Conservation (phyloP, 257 asterid genomes). For the Solanum gandarillasii region DNA sequence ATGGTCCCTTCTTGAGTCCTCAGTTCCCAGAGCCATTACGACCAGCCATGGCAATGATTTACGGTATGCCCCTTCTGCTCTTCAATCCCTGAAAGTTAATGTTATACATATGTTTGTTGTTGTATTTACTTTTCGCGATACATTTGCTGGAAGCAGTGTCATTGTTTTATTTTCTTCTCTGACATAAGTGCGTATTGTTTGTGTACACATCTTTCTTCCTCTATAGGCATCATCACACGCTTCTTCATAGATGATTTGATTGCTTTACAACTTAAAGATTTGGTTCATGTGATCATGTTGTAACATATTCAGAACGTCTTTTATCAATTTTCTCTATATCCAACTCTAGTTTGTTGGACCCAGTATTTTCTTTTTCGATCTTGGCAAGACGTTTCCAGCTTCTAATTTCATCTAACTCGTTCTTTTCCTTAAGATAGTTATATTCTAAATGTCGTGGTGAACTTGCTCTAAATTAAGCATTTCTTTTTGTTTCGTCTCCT, state of each 20-base stretch:
- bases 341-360: not conserved
- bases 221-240: not conserved
- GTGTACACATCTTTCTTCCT: not conserved
- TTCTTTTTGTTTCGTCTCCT: not conserved
- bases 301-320: not conserved
- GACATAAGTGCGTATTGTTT: not conserved
- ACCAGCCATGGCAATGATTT: not conserved
- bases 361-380: not conserved
- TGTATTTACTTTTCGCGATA: not conserved
- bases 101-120: not conserved
- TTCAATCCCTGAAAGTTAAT: not conserved
- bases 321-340: not conserved
- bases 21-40: slow-evolving; percentile 18
- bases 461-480: not conserved
- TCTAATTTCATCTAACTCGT: not conserved
- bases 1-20: slow-evolving; percentile 55
- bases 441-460: not conserved
- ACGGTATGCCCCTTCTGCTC: not conserved
- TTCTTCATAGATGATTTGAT: not conserved
- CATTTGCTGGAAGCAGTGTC: not conserved
- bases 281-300: not conserved
- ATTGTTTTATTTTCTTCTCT: not conserved
- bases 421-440: not conserved
- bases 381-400: not conserved
- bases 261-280: not conserved